Evolutionary conservation across 2,329 filamentous ascomycete genomes (phyloP).

Genomic region (Ceratocystis harringtonii): DNA sequence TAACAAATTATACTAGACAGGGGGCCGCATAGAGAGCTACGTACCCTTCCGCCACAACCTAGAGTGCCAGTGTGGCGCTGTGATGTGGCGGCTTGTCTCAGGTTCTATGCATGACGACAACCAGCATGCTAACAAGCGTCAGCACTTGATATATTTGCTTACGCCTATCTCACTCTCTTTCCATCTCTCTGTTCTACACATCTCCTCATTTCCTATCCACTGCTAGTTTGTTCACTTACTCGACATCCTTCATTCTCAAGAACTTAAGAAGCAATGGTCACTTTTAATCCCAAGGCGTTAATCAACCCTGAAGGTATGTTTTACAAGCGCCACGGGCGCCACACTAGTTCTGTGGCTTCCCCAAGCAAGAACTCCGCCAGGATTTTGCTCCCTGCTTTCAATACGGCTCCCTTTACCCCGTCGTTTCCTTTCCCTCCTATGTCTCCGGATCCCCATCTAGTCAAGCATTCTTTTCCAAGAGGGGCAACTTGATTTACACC

Average conservation of each 20-base stretch:
- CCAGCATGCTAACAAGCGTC: background rate
- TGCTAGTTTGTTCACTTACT: background rate
- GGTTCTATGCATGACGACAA: background rate
- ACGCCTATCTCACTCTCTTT: background rate
- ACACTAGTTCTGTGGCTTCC: background rate
- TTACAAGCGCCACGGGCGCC: background rate
- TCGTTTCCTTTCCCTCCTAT: background rate
- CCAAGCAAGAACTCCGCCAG: background rate
- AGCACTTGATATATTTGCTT: background rate
- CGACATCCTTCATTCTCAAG: background rate
- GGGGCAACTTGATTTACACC: background rate
- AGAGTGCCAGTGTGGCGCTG: background rate
- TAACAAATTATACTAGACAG: background rate
- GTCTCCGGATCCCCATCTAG: background rate
- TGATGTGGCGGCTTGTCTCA: background rate
- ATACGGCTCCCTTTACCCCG: background rate
- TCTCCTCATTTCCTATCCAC: background rate
- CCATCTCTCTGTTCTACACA: background rate
- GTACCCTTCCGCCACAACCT: background rate
- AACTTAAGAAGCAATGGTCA: background rate
- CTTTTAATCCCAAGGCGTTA: background rate
- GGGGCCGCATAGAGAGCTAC: background rate
- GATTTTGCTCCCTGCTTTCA: background rate
- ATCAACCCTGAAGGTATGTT: background rate
- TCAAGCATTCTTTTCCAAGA: background rate